phyloP scores from a whole-genome alignment of 1,284 basidiomycete species.

The Cryptococcus sp. region DNA sequence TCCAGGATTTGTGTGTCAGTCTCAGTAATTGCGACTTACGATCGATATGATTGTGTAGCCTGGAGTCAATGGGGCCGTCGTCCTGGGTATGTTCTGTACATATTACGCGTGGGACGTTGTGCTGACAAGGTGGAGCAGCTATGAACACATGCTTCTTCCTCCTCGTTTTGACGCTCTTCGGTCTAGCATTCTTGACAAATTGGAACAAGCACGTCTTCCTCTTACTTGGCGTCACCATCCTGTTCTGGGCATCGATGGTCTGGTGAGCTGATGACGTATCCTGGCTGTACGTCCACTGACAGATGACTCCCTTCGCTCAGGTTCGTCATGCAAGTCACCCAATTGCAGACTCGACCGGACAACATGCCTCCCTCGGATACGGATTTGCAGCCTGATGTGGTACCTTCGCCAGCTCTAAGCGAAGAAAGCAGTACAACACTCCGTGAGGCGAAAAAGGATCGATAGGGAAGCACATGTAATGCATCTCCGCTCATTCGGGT shows the following conservation, averaged over 20 bases:
- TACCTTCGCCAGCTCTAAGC: neutral
- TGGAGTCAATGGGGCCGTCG: constrained; percentile 45
- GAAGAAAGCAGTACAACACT: neutral
- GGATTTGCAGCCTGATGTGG: neutral
- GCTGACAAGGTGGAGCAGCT: constrained; percentile 26
- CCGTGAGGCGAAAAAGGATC: constrained; percentile 35
- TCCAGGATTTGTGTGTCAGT: neutral
- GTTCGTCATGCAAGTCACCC: constrained; percentile 49
- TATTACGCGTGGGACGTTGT: neutral
- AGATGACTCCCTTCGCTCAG: constrained; percentile 16
- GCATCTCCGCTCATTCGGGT: neutral
- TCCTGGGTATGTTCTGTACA: constrained; percentile 33
- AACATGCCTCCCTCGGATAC: constrained; percentile 37
- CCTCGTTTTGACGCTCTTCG: constrained; percentile 46
- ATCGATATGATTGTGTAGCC: constrained; percentile 26
- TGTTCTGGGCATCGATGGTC: constrained; percentile 49
- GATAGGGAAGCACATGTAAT: constrained; percentile 7
- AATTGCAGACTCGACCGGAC: constrained; percentile 42
- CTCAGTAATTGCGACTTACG: neutral
- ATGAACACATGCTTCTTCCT: constrained; percentile 53
- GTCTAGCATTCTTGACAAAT: constrained; percentile 41
- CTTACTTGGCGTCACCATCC: constrained; percentile 33
- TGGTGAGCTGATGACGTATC: constrained; percentile 32
- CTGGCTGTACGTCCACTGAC: neutral
- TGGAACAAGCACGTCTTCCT: constrained; percentile 49